Conservation (phyloP, 176 grass and related monocot genomes). For the Rhipidocladum racemiflorum region DNA sequence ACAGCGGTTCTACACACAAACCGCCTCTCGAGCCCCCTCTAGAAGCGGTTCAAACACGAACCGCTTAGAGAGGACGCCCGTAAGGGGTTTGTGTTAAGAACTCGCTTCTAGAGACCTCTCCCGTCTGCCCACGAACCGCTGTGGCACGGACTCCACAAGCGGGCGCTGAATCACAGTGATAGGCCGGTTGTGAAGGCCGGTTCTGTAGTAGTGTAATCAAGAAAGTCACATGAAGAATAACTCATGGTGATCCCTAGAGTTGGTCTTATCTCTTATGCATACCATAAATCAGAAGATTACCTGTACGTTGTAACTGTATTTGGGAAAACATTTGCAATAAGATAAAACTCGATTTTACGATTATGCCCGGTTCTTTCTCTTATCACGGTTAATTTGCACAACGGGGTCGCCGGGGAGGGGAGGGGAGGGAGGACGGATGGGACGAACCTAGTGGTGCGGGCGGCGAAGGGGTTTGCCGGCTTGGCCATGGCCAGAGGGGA, state of each 20-base stretch:
- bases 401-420: neutral
- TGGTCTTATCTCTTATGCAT: neutral
- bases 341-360: neutral
- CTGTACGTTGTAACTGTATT: neutral
- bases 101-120: too few species aligned
- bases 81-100: too few species aligned
- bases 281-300: neutral
- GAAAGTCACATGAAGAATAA: neutral
- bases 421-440: neutral
- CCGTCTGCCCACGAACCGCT: too few species aligned
- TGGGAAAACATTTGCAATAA: neutral
- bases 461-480: neutral
- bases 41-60: too few species aligned
- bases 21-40: too few species aligned
- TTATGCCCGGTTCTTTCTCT: neutral
- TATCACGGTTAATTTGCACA: neutral
- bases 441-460: neutral
- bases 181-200: too few species aligned
- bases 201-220: too few species aligned
- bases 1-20: too few species aligned
- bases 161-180: too few species aligned
- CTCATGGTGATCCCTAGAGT: neutral
- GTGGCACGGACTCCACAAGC: too few species aligned
- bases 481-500: neutral
- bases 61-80: too few species aligned